Percentiles rank a stretch among this genome's conserved stretches.
These are phyloP conservation scores for Torulaspora franciscae DNA, from an alignment of 805 yeast species.

Conservation along the genomic window DNA sequence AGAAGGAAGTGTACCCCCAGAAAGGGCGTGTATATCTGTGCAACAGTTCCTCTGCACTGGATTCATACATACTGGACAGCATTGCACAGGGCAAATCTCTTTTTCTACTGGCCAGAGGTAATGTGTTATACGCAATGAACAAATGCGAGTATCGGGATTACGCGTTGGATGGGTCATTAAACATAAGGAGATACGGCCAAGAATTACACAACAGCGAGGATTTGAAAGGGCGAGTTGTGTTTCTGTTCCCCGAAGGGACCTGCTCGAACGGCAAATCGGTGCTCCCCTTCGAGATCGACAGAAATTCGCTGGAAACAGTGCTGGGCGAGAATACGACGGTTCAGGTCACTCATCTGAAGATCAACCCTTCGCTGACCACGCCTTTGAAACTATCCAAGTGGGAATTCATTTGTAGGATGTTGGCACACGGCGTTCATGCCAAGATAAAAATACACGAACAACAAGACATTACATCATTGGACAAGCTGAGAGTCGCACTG, in stretches of 20 bases:
- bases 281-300: conserved; percentile 47
- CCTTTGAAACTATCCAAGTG: conserved; percentile 26
- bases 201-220: conserved; percentile 16
- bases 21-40: conserved; percentile 41
- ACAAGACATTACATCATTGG: conserved; percentile 23
- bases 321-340: conserved; percentile 12
- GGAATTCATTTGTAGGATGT: conserved; percentile 19
- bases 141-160: conserved; percentile 19
- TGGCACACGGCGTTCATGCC: conserved; percentile 20
- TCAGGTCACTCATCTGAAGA: conserved; percentile 30
- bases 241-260: conserved; percentile 73
- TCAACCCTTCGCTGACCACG: conserved; percentile 33
- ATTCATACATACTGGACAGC: conserved; percentile 38
- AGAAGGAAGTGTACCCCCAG: conserved; percentile 34
- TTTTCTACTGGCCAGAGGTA: conserved; percentile 23
- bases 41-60: conserved; percentile 47
- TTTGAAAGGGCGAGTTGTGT: conserved; percentile 43
- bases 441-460: conserved; percentile 27
- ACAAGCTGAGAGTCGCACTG: conserved; percentile 32
- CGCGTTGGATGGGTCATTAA: conserved; percentile 24
- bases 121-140: conserved; percentile 15
- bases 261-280: conserved; percentile 78
- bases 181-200: conserved; percentile 14
- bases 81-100: conserved; percentile 23
- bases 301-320: conserved; percentile 20